These are phyloP conservation scores for Phaeoacremonium minimum DNA, from an alignment of 2,329 filamentous ascomycete species.

Conservation along the genomic window DNA sequence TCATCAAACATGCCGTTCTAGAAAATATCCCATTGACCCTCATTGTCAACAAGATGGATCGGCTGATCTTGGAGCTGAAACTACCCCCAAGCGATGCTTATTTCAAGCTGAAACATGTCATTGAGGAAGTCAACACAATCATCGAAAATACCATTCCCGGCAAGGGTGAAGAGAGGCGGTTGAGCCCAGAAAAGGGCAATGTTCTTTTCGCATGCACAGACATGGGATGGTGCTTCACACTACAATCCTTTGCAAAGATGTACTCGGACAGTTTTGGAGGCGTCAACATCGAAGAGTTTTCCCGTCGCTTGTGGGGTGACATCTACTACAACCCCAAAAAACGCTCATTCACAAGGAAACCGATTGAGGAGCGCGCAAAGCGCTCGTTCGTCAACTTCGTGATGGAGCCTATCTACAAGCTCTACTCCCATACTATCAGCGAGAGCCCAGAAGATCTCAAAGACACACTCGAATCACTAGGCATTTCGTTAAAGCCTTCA, in stretches of 20 bases:
- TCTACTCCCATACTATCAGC: conserved; percentile 92
- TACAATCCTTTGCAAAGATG: conserved; percentile 93
- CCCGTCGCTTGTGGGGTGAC: conserved; percentile 86
- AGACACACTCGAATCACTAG: conserved; percentile 70
- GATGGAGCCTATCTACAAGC: conserved; percentile 94
- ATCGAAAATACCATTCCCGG: conserved; percentile 86
- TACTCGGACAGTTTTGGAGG: conserved; percentile 85
- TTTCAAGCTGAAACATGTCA: conserved; percentile 98
- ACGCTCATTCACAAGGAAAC: conserved; percentile 87
- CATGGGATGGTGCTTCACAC: conserved; percentile 95
- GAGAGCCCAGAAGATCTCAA: conserved; percentile 83
- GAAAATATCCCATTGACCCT: conserved; percentile 86
- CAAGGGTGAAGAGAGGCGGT: conserved; percentile 69
- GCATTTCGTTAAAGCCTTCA: conserved; percentile 84
- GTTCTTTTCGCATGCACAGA: conserved; percentile 93
- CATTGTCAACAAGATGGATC: conserved; percentile 96
- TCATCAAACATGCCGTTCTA: conserved; percentile 91
- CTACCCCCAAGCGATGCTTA: conserved; percentile 93
- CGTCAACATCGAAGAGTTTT: conserved; percentile 79
- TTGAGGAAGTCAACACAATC: conserved; percentile 94
- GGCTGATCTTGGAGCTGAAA: conserved; percentile 89
- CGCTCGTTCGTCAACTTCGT: conserved; percentile 93
- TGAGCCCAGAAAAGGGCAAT: conserved; percentile 96
- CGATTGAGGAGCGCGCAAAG: conserved; percentile 72
- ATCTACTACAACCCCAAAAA: conserved; percentile 92